A percentile compares a stretch with the other conserved stretches of the same genome.
Evolutionary conservation across 2,329 filamentous ascomycete species (phyloP).

Genomic region (Colletotrichum euphorbiae): DNA sequence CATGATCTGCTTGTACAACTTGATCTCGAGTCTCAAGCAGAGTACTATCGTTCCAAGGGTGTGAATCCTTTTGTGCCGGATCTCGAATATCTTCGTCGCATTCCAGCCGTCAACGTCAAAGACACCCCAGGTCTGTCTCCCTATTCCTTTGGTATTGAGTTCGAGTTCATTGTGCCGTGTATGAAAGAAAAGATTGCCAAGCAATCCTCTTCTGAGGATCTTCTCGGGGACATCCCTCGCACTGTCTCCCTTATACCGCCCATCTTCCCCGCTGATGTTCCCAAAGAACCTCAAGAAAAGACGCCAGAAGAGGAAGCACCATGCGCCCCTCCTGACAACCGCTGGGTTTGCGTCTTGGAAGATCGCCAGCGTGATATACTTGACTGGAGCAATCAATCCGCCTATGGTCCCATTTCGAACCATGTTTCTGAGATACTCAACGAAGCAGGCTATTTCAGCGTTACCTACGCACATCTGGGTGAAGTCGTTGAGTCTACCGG

Average conservation of each 20-base stretch:
- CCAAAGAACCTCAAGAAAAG: not conserved
- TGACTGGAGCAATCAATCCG: too few species aligned
- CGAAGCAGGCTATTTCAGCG: not conserved
- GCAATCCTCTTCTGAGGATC: too few species aligned
- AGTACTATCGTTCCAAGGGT: constrained; percentile 6
- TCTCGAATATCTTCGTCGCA: not conserved
- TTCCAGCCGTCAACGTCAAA: constrained; percentile 11
- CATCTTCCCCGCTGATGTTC: too few species aligned
- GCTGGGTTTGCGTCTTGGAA: not conserved
- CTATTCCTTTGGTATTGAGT: constrained; percentile 34
- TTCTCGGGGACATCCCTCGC: too few species aligned
- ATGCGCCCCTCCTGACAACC: not conserved
- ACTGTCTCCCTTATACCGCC: too few species aligned
- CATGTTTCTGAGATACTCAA: constrained; percentile 1
- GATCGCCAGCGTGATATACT: not conserved
- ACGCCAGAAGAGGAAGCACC: too few species aligned
- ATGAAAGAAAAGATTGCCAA: not conserved
- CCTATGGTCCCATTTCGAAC: not conserved
- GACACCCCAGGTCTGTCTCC: constrained; percentile 1
- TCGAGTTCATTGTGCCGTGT: constrained; percentile 30
- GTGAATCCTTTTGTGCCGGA: constrained; percentile 15
- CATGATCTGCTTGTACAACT: constrained; percentile 12
- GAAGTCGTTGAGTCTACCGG: too few species aligned
- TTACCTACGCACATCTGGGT: not conserved
- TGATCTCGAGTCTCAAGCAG: not conserved